Evolutionary conservation across 805 yeast species (phyloP).

Genomic region (Metschnikowia henanensis): DNA sequence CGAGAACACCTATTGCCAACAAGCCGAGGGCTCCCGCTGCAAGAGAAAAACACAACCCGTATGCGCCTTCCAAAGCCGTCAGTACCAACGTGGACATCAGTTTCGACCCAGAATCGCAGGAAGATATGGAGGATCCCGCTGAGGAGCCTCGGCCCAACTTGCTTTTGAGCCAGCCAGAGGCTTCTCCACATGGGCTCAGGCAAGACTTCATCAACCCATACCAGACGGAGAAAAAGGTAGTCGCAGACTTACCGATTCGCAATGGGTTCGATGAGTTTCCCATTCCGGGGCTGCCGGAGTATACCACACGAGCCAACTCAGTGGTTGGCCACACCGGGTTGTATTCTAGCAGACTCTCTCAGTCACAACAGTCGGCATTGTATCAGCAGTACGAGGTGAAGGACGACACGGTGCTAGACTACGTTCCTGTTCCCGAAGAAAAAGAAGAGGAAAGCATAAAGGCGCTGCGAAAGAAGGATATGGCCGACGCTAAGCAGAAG

Average conservation of each 20-base stretch:
- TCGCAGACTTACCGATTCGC: slow-evolving; percentile 10
- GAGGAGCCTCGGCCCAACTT: slow-evolving; percentile 8
- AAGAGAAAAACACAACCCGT: slow-evolving; percentile 5
- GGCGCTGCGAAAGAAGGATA: slow-evolving; percentile 34
- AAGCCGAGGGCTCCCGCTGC: not conserved
- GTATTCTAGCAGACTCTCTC: slow-evolving; percentile 41
- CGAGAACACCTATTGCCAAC: not conserved
- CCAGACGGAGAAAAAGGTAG: slow-evolving; percentile 16
- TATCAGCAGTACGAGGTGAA: slow-evolving; percentile 46
- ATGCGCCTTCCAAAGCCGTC: slow-evolving; percentile 6
- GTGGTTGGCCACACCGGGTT: slow-evolving; percentile 37
- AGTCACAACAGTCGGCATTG: slow-evolving; percentile 43
- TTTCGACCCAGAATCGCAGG: slow-evolving; percentile 25
- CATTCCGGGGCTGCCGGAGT: slow-evolving; percentile 46
- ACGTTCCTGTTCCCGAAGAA: slow-evolving; percentile 42
- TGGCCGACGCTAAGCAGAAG: slow-evolving; percentile 20
- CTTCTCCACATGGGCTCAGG: slow-evolving; percentile 5
- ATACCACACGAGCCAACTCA: slow-evolving; percentile 45
- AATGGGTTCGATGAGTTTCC: slow-evolving; percentile 40
- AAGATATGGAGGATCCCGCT: slow-evolving; percentile 7
- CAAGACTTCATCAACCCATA: slow-evolving; percentile 29
- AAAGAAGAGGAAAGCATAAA: slow-evolving; percentile 43
- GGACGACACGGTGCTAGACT: slow-evolving; percentile 45
- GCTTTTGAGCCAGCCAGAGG: slow-evolving; percentile 8
- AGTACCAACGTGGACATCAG: slow-evolving; percentile 32